Conservation (phyloP, 345 rosid genomes). For the Salix caprea region DNA sequence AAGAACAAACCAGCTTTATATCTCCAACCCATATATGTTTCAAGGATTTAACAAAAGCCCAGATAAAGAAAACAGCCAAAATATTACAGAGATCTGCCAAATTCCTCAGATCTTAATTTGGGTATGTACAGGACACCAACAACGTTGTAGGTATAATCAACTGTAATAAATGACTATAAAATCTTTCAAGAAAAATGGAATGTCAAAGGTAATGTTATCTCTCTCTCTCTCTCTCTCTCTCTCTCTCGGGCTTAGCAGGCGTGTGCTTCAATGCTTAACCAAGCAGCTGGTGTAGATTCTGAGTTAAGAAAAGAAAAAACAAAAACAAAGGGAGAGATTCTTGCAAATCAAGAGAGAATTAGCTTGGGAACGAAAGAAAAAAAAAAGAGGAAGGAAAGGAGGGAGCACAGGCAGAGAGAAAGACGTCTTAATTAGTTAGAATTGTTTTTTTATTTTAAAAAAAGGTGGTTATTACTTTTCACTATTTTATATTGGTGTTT, state of each 20-base stretch:
- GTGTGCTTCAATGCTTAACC: slow-evolving; percentile 12
- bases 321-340: not conserved
- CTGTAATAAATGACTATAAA: not conserved
- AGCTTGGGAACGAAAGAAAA: not conserved
- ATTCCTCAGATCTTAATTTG: slow-evolving; percentile 21
- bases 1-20: slow-evolving; percentile 84
- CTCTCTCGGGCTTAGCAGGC: not conserved
- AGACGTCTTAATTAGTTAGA: not conserved
- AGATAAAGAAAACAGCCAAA: not conserved
- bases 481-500: not conserved
- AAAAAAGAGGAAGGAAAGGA: not conserved
- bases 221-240: slow-evolving; percentile 23
- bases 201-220: not conserved
- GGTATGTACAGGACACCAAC: not conserved
- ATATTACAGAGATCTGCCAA: slow-evolving; percentile 23
- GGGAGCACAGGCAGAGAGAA: not conserved
- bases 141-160: not conserved
- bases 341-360: not conserved
- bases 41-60: not conserved
- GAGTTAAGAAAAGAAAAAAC: not conserved
- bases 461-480: not conserved
- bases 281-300: not conserved
- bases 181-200: not conserved
- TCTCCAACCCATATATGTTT: slow-evolving; percentile 65
- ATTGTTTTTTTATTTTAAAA: not conserved